Base-by-base conservation (phyloP, 352 stramenopile species). In the Pythium myriotylum region DNA sequence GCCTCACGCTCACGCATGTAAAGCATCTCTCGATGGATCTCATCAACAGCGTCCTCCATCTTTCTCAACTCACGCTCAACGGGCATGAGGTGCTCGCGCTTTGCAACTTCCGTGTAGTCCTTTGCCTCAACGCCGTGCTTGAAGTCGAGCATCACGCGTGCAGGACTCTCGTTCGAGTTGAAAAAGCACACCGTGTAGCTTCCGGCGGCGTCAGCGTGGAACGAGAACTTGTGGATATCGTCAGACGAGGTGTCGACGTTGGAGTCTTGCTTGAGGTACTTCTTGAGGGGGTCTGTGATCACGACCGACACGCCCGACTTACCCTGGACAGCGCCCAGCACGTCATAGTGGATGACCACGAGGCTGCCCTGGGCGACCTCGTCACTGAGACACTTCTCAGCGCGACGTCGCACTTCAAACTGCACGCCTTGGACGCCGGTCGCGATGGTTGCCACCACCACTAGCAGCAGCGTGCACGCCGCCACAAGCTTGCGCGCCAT, bases 1-100 rank as follows among this genome's bases (percentile, higher is more conserved):
- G 84, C 84, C 67, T 96, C 88, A 19, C 88, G 81, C 62, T 94
- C 81, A 42, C 84, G 86, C 88, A 94, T 91, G 73, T 95, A 94
- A n/a, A 94, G 78, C 84, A 94, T 92, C 69, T 94, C 86, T 60
- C 81, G 83, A 68, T 94, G 86, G 65, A 96, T 94, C 69, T 96
- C 88, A 61, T 94, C 85, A 23, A 94, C 88, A 0, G 79, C 83
- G 73, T 95, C 86, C 54, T 96, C 88, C 85, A 96, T 91, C 79
- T 94, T 95, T 47, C 84, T 81, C 32, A 96, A 72, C 67, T 96
- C 88, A 53, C 90, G 89, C 68, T 96, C 85, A 29, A 96, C 83
- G 1, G 88, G 88, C 86, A 94, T 92, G 22, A 96, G 72, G 68
- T 96, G 88, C 68, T 96, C 88, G 27, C 84, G 72, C 76, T 94